These are phyloP conservation scores for Taphrina betulina DNA, from an alignment of 1,139 yeast genomes.

Conservation along the genomic window DNA sequence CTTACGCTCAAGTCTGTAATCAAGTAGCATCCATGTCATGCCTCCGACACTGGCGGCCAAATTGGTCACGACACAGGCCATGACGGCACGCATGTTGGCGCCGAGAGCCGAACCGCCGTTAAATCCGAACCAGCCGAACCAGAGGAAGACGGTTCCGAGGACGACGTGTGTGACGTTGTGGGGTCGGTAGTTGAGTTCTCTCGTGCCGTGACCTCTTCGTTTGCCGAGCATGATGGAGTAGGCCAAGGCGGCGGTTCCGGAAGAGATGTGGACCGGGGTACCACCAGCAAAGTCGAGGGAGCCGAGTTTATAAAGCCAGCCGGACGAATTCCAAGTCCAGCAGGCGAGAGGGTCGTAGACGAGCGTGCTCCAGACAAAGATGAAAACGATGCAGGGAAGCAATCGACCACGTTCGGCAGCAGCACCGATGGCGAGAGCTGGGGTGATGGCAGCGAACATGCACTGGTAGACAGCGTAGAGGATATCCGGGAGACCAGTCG, in stretches of 20 bases:
- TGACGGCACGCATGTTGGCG: slow-evolving; percentile 86
- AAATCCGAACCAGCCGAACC: slow-evolving; percentile 99
- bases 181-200: slow-evolving; percentile 58
- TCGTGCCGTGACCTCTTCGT: slow-evolving; percentile 49
- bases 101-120: slow-evolving; percentile 97
- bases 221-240: slow-evolving; percentile 88
- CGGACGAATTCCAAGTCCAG: slow-evolving; percentile 95
- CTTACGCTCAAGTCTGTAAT: slow-evolving; percentile 74
- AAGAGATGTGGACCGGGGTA: slow-evolving; percentile 93
- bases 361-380: slow-evolving; percentile 91
- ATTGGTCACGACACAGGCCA: slow-evolving; percentile 88
- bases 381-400: slow-evolving; percentile 92
- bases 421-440: slow-evolving; percentile 78
- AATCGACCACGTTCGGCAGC: slow-evolving; percentile 97
- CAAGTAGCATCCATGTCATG: slow-evolving; percentile 88
- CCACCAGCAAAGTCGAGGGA: slow-evolving; percentile 97
- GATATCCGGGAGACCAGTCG: slow-evolving; percentile 68
- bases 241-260: slow-evolving; percentile 93
- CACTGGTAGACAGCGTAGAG: slow-evolving; percentile 85
- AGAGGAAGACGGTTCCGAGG: slow-evolving; percentile 87
- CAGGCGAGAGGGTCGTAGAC: slow-evolving; percentile 93
- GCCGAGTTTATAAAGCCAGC: slow-evolving; percentile 83
- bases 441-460: slow-evolving; percentile 86
- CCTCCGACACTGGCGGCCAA: slow-evolving; percentile 92
- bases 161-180: slow-evolving; percentile 86